A percentile compares a stretch with the other conserved stretches of the same genome.
Evolutionary conservation across 2,329 filamentous ascomycete genomes (phyloP).

Genomic region (Tolypocladium guangdongense): DNA sequence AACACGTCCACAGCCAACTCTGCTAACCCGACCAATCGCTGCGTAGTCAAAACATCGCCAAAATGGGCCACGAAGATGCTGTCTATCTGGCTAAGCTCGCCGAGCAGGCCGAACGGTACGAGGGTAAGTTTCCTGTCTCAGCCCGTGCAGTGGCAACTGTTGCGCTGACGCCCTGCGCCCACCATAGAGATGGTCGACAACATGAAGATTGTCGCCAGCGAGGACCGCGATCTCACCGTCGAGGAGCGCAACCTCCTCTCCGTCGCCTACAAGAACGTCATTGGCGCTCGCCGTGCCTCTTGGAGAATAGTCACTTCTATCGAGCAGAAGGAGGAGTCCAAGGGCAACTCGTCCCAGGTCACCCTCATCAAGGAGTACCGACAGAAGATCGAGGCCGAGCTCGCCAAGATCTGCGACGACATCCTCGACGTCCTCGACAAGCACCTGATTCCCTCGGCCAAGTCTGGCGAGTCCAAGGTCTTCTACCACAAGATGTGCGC

Average conservation of each 20-base stretch:
- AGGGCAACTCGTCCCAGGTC: slow-evolving; percentile 90
- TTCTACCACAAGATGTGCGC: slow-evolving; percentile 98
- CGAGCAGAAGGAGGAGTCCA: slow-evolving; percentile 99
- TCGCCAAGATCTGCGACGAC: slow-evolving; percentile 95
- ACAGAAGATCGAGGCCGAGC: slow-evolving; percentile 94
- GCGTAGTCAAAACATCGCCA: slow-evolving; percentile 25
- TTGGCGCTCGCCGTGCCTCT: slow-evolving; percentile 89
- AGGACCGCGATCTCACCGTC: slow-evolving; percentile 72
- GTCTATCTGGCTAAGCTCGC: slow-evolving; percentile 99
- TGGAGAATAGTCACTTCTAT: slow-evolving; percentile 98
- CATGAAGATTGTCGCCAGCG: slow-evolving; percentile 96
- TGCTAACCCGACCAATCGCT: not conserved
- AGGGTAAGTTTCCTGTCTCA: slow-evolving; percentile 54
- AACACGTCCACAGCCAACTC: not conserved
- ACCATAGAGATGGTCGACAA: slow-evolving; percentile 93
- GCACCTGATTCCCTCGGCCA: slow-evolving; percentile 86
- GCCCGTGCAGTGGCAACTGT: not conserved
- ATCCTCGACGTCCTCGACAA: slow-evolving; percentile 91
- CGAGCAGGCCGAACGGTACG: slow-evolving; percentile 99
- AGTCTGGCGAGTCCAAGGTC: slow-evolving; percentile 96
- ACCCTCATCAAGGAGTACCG: slow-evolving; percentile 94
- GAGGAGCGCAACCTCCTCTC: slow-evolving; percentile 97
- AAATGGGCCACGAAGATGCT: slow-evolving; percentile 98
- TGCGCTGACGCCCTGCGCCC: slow-evolving; percentile 13
- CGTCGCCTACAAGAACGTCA: slow-evolving; percentile 98